Evolutionary conservation across 139 green algal species (phyloP).

Genomic region (Closterium sp.): DNA sequence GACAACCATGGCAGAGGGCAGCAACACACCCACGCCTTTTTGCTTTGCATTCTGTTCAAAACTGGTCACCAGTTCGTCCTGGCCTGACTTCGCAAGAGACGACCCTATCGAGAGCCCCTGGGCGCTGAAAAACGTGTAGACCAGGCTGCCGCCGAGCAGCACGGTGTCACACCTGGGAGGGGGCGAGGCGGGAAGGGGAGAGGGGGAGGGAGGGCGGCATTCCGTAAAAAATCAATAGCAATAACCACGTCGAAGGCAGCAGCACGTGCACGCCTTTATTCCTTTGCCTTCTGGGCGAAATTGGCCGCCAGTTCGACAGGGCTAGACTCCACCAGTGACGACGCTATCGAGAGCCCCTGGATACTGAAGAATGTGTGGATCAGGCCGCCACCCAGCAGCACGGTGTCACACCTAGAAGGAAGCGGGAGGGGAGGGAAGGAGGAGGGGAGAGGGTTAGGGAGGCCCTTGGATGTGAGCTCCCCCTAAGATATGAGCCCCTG

Average conservation of each 20-base stretch:
- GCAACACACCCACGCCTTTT: conserved; percentile 87
- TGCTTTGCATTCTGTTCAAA: conserved; percentile 68
- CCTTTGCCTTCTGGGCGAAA: conserved; percentile 68
- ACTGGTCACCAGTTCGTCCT: conserved; percentile 87
- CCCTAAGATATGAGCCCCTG: too few relatives aligned
- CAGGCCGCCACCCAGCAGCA: too few relatives aligned
- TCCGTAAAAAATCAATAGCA: too few relatives aligned
- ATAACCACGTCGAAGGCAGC: conserved; percentile 94
- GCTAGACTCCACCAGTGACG: conserved; percentile 95
- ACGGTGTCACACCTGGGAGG: conserved; percentile 96
- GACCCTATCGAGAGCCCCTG: too few relatives aligned
- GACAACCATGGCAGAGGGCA: conserved; percentile 91
- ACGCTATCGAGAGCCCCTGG: conserved; percentile 72
- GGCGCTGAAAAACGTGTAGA: conserved; percentile 99
- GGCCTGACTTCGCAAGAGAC: too few relatives aligned
- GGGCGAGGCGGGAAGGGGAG: too few relatives aligned
- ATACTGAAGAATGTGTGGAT: too few relatives aligned
- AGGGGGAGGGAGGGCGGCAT: too few relatives aligned
- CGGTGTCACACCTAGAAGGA: too few relatives aligned
- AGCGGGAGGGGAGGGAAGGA: too few relatives aligned
- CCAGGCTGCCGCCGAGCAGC: conserved; percentile 63
- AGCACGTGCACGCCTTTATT: conserved; percentile 89
- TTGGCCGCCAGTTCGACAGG: conserved; percentile 92
- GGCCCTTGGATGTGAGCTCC: too few relatives aligned
- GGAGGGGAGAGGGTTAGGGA: too few relatives aligned